Evolutionary conservation across 345 rosid genomes (phyloP).

Genomic region (Dimocarpus longan): DNA sequence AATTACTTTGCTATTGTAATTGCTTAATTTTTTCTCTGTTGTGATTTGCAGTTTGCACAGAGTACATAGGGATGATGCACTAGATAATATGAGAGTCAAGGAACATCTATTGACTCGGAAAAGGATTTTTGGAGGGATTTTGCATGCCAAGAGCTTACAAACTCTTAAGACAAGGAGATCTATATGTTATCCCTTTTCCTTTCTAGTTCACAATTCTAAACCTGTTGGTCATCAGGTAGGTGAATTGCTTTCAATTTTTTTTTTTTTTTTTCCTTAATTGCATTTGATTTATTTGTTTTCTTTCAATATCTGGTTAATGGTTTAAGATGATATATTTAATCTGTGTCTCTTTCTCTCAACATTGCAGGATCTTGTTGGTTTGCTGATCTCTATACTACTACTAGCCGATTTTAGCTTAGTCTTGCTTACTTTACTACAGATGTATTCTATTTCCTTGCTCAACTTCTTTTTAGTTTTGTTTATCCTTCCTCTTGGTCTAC

Average conservation of each 20-base stretch:
- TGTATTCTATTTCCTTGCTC: constrained; percentile 80
- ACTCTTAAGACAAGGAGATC: constrained; percentile 58
- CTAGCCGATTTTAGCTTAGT: constrained; percentile 82
- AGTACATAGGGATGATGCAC: constrained; percentile 29
- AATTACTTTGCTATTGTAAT: neutral
- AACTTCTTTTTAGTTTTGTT: constrained; percentile 63
- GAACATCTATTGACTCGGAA: constrained; percentile 39
- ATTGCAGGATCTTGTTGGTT: constrained; percentile 86
- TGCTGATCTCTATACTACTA: constrained; percentile 76
- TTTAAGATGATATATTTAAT: constrained; percentile 16
- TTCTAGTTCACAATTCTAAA: constrained; percentile 64
- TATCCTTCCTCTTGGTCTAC: constrained; percentile 77
- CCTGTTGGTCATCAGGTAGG: constrained; percentile 94
- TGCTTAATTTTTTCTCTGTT: neutral
- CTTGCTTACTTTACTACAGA: constrained; percentile 85
- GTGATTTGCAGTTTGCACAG: constrained; percentile 37
- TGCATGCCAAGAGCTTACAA: constrained; percentile 67
- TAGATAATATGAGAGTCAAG: constrained; percentile 27
- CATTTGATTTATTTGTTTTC: neutral
- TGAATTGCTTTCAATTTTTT: constrained; percentile 1
- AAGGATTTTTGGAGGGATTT: constrained; percentile 60
- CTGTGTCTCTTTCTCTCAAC: neutral
- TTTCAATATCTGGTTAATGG: constrained; percentile 3
- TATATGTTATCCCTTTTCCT: constrained; percentile 57
- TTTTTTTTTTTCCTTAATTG: neutral